Conservation (phyloP, 768 basidiomycete genomes). For the Termitomyces sp. region DNA sequence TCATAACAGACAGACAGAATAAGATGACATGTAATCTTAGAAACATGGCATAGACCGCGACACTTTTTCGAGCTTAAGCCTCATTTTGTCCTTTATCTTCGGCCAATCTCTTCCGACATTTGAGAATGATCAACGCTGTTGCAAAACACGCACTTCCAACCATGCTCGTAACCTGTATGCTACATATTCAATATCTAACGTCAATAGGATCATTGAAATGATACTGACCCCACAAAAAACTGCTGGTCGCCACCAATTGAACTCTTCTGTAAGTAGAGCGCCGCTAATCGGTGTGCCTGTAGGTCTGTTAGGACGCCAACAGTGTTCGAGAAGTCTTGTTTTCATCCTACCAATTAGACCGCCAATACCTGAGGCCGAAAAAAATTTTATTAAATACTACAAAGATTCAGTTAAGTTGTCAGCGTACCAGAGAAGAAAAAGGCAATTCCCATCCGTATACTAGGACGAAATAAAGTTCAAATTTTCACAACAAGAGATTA, state of each 20-base stretch:
- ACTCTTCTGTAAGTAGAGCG: constrained; percentile 3
- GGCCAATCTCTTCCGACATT: not conserved
- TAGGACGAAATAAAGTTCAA: too few relatives aligned
- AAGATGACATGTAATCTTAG: too few relatives aligned
- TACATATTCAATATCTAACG: not conserved
- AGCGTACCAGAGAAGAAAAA: too few relatives aligned
- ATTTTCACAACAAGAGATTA: not conserved
- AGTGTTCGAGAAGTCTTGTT: not conserved
- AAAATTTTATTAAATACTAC: not conserved
- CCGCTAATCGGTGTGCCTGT: not conserved
- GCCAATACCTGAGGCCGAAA: not conserved
- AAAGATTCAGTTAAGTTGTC: too few relatives aligned
- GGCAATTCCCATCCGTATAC: too few relatives aligned
- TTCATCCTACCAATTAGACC: constrained; percentile 4
- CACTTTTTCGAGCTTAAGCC: too few relatives aligned
- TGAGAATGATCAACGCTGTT: not conserved
- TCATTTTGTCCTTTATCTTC: not conserved
- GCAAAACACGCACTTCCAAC: not conserved
- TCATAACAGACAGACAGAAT: too few relatives aligned
- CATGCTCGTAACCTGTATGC: not conserved
- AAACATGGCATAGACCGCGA: too few relatives aligned
- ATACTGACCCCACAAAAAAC: constrained; percentile 5
- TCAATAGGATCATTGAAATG: too few relatives aligned
- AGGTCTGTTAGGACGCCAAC: not conserved
- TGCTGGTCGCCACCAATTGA: constrained; percentile 7